Conservation (phyloP, 129 eudicot species). For the Artemisia annua region DNA sequence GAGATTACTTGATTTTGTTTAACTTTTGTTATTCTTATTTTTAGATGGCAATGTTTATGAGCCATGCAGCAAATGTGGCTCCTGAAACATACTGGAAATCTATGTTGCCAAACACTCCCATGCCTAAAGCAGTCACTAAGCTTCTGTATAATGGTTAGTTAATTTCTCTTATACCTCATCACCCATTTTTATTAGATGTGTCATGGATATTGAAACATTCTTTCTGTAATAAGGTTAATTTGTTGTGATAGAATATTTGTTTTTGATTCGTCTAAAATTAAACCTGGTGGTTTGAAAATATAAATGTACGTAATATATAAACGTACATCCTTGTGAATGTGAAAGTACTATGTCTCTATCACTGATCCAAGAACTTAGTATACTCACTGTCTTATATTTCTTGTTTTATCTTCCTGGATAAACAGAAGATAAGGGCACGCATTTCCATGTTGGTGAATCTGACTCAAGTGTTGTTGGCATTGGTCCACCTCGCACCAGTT, state of each 20-base stretch:
- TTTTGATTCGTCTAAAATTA: too few species aligned
- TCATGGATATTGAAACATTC: too few species aligned
- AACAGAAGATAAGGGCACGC: slow-evolving; percentile 44
- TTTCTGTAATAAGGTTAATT: too few species aligned
- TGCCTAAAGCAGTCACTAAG: slow-evolving; percentile 59
- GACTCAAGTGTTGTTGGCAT: slow-evolving; percentile 26
- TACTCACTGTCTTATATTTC: not conserved
- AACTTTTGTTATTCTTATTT: not conserved
- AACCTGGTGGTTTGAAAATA: too few species aligned
- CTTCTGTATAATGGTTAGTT: slow-evolving; percentile 23
- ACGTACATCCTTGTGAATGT: not conserved
- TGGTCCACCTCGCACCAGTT: slow-evolving; percentile 28
- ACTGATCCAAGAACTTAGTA: not conserved
- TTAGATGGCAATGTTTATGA: slow-evolving; percentile 36
- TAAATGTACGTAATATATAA: too few species aligned
- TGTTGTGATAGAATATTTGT: too few species aligned
- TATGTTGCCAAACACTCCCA: slow-evolving; percentile 48
- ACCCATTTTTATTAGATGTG: too few species aligned
- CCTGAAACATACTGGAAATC: slow-evolving; percentile 63
- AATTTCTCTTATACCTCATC: not conserved
- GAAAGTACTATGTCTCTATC: not conserved
- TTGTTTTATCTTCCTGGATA: slow-evolving; percentile 5
- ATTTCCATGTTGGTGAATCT: slow-evolving; percentile 28
- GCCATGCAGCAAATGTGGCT: slow-evolving; percentile 38
- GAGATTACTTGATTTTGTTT: not conserved